Conservation (phyloP, 805 yeast genomes). For the Cyberlindnera samutprakarnensis region DNA sequence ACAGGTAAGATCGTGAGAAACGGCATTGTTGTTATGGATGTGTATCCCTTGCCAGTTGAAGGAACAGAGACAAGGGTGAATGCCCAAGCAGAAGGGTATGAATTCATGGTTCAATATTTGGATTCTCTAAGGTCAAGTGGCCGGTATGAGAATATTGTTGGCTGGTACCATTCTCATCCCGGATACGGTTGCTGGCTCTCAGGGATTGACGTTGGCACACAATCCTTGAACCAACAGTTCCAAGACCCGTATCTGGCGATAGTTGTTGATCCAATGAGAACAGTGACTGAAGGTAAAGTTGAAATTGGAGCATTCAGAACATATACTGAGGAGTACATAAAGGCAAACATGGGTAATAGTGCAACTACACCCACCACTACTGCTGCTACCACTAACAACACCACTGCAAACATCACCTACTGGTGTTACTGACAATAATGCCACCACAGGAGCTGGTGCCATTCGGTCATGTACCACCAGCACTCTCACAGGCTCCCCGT, state of each 20-base stretch:
- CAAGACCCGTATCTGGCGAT: conserved; percentile 91
- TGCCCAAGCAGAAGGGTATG: conserved; percentile 90
- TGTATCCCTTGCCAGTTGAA: conserved; percentile 83
- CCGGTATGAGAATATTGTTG: conserved; percentile 68
- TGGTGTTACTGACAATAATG: too few species aligned
- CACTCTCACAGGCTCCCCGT: not conserved
- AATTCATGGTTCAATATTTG: conserved; percentile 83
- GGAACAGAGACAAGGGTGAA: conserved; percentile 96
- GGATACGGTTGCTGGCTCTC: conserved; percentile 96
- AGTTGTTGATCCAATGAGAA: conserved; percentile 77
- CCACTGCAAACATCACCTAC: too few species aligned
- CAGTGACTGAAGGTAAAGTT: conserved; percentile 52
- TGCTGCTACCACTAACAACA: not conserved
- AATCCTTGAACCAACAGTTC: conserved; percentile 70
- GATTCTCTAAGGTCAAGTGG: conserved; percentile 45
- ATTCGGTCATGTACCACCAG: too few species aligned
- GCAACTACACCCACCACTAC: not conserved
- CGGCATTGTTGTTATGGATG: conserved; percentile 66
- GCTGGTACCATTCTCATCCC: conserved; percentile 99
- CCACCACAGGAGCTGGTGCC: too few species aligned
- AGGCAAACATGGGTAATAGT: conserved; percentile 3
- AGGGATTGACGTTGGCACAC: conserved; percentile 90
- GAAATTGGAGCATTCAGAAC: conserved; percentile 91
- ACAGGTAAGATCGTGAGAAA: conserved; percentile 61
- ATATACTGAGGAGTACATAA: conserved; percentile 30